Evolutionary conservation across 2,329 filamentous ascomycete species (phyloP), one percentile per base, ranked within the genome.

Genomic region (Aureobasidium uvarum): DNA sequence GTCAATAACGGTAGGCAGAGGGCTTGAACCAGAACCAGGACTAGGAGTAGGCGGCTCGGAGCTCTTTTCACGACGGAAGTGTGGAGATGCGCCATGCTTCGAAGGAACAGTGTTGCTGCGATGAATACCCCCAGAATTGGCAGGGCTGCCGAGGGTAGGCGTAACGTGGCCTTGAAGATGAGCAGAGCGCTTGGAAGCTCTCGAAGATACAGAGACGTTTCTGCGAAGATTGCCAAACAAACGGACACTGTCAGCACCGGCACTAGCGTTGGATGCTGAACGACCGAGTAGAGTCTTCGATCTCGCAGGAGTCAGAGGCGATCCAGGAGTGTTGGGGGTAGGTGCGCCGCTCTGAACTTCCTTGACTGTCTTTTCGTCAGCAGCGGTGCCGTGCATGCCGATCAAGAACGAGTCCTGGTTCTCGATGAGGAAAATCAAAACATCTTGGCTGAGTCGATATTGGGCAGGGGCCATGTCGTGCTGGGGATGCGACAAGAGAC

Each of bases 321-420:
- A 80, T 72, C 76, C 81, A 74, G 79, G 79, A 65, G 77, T 79
- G 67, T 76, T 83, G 79, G 69, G 85, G 76, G 80, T 70, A 36
- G 81, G 80, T 4, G 85, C 84, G 3, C 89, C 89, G 65, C 90
- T 91, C 73, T 93, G 88, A 43, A 88, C 81, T 67, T 87, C 85
- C 72, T 85, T 84, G 58, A 86, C 82, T 8, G 86, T 87, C 67
- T 86, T 88, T 74, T 96, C 91, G 74, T 97, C 93, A n/a, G 93
- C 91, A n/a, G 87, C 93, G n/a, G 93, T 97, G 51, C 95, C 95
- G 74, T 92, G 91, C 95, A 99, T 99, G 64, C 95, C 95, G 69
- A 99, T 96, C 69, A 99, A 81, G 81, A 99, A 99, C 77, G 96
- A 91, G 73, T 99, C 95, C 76, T 99, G 95, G 72, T 99, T 96